A percentile compares a stretch with the other conserved stretches of the same genome.
These are phyloP conservation scores for Vaccinium macrocarpon DNA, from an alignment of 148 eudicot genomes.

Conservation along the genomic window DNA sequence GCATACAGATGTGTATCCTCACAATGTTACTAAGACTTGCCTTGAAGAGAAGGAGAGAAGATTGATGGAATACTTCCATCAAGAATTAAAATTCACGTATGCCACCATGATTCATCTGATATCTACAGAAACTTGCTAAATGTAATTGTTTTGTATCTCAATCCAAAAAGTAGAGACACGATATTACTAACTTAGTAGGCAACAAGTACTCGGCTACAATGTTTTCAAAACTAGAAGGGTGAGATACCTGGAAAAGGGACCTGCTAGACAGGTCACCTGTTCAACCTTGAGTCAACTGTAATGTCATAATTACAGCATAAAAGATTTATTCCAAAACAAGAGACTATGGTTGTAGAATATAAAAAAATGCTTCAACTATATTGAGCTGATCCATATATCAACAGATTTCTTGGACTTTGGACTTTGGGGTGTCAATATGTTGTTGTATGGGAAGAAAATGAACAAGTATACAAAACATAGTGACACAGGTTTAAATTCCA, in stretches of 20 bases:
- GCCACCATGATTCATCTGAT: conserved; percentile 1
- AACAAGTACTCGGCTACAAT: not conserved
- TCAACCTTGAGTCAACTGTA: not conserved
- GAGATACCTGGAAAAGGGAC: not conserved
- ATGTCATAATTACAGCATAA: not conserved
- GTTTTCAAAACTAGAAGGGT: not conserved
- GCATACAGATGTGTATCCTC: not conserved
- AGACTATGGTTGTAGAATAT: too few relatives aligned
- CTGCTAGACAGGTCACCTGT: not conserved
- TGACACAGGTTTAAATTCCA: not conserved
- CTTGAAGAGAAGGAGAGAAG: conserved; percentile 4
- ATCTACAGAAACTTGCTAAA: not conserved
- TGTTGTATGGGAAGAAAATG: not conserved
- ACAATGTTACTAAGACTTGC: not conserved
- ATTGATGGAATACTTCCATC: conserved; percentile 1
- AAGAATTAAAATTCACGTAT: not conserved
- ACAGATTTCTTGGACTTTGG: not conserved
- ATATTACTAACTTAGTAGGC: not conserved
- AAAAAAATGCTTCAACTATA: too few relatives aligned
- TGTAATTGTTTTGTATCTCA: not conserved
- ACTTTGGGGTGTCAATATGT: not conserved
- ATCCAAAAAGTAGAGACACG: not conserved
- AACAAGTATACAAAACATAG: not conserved
- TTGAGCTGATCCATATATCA: too few relatives aligned
- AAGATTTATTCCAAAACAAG: too few relatives aligned